Conservation (phyloP, 108 stramenopile species). For the Cyclotella cryptica region DNA sequence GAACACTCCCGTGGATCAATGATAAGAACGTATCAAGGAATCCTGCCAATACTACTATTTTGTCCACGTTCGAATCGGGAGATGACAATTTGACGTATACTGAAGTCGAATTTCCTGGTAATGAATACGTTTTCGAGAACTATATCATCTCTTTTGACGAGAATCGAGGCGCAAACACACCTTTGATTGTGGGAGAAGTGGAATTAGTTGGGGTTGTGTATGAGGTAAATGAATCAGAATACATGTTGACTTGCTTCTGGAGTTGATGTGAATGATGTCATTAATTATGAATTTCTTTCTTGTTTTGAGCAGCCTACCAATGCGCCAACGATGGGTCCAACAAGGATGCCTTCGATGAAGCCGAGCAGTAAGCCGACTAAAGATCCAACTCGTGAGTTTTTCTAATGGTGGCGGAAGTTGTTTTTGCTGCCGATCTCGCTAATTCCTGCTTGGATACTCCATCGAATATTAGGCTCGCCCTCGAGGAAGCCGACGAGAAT, state of each 20-base stretch:
- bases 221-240: not conserved
- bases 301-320: not conserved
- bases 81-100: not conserved
- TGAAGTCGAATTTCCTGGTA: not conserved
- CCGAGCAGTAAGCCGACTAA: not conserved
- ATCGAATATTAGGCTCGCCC: not conserved
- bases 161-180: not conserved
- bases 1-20: not conserved
- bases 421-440: too few species aligned
- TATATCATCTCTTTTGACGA: not conserved
- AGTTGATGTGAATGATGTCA: too few species aligned
- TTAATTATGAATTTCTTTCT: too few species aligned
- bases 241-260: too few species aligned
- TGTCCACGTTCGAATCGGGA: not conserved
- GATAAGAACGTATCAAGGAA: not conserved
- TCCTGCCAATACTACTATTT: not conserved
- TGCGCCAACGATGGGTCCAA: not conserved
- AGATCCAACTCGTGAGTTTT: not conserved
- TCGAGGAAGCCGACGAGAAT: not conserved
- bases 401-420: too few species aligned
- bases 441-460: too few species aligned
- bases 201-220: slow-evolving; percentile 2
- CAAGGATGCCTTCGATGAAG: not conserved
- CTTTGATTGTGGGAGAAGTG: slow-evolving; percentile 3
- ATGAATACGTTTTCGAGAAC: not conserved